Percentiles rank a stretch among this genome's conserved stretches.
phyloP scores from a whole-genome alignment of 2,329 filamentous ascomycete species.

The Pseudogymnoascus sp. region DNA sequence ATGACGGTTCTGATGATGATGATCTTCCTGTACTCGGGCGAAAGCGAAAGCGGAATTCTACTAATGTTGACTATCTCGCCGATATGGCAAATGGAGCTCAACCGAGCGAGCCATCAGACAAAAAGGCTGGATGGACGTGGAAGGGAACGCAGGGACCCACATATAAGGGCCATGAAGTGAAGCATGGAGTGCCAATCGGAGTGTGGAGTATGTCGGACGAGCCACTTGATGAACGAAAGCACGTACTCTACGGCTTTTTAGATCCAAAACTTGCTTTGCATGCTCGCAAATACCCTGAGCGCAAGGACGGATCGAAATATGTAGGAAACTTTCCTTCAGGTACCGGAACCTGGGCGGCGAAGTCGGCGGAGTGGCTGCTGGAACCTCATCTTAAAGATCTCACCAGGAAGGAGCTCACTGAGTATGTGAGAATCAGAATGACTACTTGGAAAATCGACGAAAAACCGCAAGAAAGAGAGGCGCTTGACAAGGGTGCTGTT shows the following conservation, averaged over 20 bases:
- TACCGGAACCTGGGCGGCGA: constrained; percentile 55
- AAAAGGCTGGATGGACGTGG: not conserved
- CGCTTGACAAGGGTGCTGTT: constrained; percentile 22
- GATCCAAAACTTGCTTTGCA: constrained; percentile 52
- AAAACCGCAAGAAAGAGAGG: constrained; percentile 20
- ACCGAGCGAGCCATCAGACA: not conserved
- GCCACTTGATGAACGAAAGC: constrained; percentile 41
- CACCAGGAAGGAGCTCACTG: constrained; percentile 50
- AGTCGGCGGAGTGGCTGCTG: constrained; percentile 52
- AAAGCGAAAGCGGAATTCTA: constrained; percentile 47
- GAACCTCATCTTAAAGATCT: constrained; percentile 46
- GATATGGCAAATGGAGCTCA: not conserved
- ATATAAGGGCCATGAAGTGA: constrained; percentile 17
- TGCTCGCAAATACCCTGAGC: constrained; percentile 46
- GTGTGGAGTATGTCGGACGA: constrained; percentile 52
- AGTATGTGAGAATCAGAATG: constrained; percentile 49
- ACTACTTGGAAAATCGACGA: constrained; percentile 23
- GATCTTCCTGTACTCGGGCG: constrained; percentile 35
- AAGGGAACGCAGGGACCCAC: not conserved
- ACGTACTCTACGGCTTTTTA: constrained; percentile 54
- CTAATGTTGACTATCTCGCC: constrained; percentile 30
- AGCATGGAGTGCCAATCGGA: constrained; percentile 37
- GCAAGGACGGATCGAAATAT: constrained; percentile 37
- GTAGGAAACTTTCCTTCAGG: constrained; percentile 44
- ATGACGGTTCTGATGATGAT: constrained; percentile 31